These are phyloP conservation scores for Geosmithia putterillii DNA, from an alignment of 2,329 filamentous ascomycete genomes.

Conservation along the genomic window DNA sequence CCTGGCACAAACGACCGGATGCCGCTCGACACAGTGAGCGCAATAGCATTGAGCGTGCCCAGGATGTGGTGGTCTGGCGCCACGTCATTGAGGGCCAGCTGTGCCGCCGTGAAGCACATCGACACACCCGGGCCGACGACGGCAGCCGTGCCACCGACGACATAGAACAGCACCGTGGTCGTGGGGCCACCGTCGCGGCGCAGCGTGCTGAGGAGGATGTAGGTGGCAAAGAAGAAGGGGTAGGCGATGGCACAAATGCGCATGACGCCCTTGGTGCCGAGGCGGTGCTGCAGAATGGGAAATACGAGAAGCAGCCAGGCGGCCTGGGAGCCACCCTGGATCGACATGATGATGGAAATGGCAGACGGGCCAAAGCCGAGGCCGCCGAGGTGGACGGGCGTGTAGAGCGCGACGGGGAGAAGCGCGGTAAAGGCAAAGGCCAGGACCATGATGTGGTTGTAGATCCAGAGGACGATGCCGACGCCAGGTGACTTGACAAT, in stretches of 20 bases:
- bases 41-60: slow-evolving; percentile 56
- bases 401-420: slow-evolving; percentile 57
- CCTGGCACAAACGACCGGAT: slow-evolving; percentile 56
- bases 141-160: slow-evolving; percentile 24
- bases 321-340: slow-evolving; percentile 54
- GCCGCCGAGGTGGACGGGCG: slow-evolving; percentile 48
- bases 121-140: slow-evolving; percentile 48
- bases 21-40: slow-evolving; percentile 45
- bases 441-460: slow-evolving; percentile 54
- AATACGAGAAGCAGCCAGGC: slow-evolving; percentile 61
- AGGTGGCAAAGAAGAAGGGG: slow-evolving; percentile 50
- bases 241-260: slow-evolving; percentile 40
- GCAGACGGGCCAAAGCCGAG: slow-evolving; percentile 47
- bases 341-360: slow-evolving; percentile 55
- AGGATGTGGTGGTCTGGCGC: slow-evolving; percentile 51
- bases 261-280: slow-evolving; percentile 56
- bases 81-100: slow-evolving; percentile 65
- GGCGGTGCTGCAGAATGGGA: slow-evolving; percentile 50
- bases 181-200: slow-evolving; percentile 21
- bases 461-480: slow-evolving; percentile 50
- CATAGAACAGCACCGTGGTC: slow-evolving; percentile 41
- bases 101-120: slow-evolving; percentile 60
- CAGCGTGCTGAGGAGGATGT: slow-evolving; percentile 42
- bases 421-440: slow-evolving; percentile 63
- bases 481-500: slow-evolving; percentile 55